Evolutionary conservation across 2,329 filamentous ascomycete genomes (phyloP).

Genomic region (Periconia digitata): DNA sequence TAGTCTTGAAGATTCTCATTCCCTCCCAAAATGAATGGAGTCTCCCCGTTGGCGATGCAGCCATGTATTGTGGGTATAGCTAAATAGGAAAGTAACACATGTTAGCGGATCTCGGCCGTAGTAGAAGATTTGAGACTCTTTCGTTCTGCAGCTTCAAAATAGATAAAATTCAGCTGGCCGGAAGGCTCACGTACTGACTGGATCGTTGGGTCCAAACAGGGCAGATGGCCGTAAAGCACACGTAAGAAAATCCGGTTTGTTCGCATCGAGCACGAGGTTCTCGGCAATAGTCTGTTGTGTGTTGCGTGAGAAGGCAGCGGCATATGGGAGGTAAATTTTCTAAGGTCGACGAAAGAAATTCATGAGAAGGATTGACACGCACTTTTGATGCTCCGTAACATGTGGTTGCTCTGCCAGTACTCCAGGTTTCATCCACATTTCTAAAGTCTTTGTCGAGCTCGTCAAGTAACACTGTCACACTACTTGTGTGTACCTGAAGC

Average conservation of each 20-base stretch:
- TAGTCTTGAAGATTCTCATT: slow-evolving; percentile 71
- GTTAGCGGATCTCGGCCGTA: too few relatives aligned
- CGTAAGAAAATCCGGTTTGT: slow-evolving; percentile 70
- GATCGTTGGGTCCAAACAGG: slow-evolving; percentile 90
- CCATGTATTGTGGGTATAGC: slow-evolving; percentile 72
- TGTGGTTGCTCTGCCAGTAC: slow-evolving; percentile 69
- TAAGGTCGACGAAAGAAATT: not conserved
- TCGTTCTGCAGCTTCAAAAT: too few relatives aligned
- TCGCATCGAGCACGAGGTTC: slow-evolving; percentile 74
- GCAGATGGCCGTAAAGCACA: slow-evolving; percentile 80
- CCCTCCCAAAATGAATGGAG: slow-evolving; percentile 79
- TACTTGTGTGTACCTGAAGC: slow-evolving; percentile 73
- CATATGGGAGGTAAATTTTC: not conserved
- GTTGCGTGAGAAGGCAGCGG: slow-evolving; percentile 14
- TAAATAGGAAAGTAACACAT: too few relatives aligned
- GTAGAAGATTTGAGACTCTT: too few relatives aligned
- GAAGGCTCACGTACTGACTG: slow-evolving; percentile 57
- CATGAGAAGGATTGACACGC: slow-evolving; percentile 10
- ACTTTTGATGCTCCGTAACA: slow-evolving; percentile 94
- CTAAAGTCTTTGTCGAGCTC: slow-evolving; percentile 71
- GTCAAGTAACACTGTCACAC: slow-evolving; percentile 83
- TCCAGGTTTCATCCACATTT: slow-evolving; percentile 84
- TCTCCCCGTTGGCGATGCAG: slow-evolving; percentile 68
- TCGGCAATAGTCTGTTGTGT: slow-evolving; percentile 70
- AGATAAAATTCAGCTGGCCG: too few relatives aligned